A percentile compares a stretch with the other conserved stretches of the same genome.
Conservation (phyloP, 225 moss, liverwort and hornwort genomes). For the Anthoceros angustus region DNA sequence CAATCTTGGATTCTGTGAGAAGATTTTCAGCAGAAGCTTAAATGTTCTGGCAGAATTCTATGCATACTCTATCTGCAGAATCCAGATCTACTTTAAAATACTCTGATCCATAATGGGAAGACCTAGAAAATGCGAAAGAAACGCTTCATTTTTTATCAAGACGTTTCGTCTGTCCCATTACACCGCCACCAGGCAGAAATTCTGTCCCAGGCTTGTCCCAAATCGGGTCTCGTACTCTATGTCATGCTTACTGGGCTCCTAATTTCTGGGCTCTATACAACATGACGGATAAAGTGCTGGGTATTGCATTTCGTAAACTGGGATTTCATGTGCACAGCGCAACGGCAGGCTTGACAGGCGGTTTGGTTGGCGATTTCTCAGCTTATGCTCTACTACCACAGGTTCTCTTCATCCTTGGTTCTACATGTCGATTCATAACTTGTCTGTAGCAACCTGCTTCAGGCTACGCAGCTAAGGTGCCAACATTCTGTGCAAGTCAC, state of each 20-base stretch:
- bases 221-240: constrained; percentile 10
- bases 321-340: constrained; percentile 23
- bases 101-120: no score
- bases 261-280: constrained; percentile 88
- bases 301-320: constrained; percentile 19
- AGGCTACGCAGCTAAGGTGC: neutral
- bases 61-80: no score
- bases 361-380: constrained; percentile 74
- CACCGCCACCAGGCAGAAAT: no score
- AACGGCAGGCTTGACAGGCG: constrained; percentile 55
- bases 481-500: constrained; percentile 27
- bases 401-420: constrained; percentile 11
- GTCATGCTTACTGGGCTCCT: constrained; percentile 97
- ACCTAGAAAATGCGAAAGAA: no score
- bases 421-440: neutral
- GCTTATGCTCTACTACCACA: constrained; percentile 42
- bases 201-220: no score
- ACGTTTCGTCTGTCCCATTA: no score
- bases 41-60: no score
- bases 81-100: no score
- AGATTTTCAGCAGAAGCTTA: no score
- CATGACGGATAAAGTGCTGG: constrained; percentile 41
- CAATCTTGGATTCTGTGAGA: no score
- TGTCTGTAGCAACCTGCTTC: neutral
- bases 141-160: no score